These are phyloP conservation scores for Suillus alpinus DNA, from an alignment of 768 basidiomycete genomes.

Conservation along the genomic window DNA sequence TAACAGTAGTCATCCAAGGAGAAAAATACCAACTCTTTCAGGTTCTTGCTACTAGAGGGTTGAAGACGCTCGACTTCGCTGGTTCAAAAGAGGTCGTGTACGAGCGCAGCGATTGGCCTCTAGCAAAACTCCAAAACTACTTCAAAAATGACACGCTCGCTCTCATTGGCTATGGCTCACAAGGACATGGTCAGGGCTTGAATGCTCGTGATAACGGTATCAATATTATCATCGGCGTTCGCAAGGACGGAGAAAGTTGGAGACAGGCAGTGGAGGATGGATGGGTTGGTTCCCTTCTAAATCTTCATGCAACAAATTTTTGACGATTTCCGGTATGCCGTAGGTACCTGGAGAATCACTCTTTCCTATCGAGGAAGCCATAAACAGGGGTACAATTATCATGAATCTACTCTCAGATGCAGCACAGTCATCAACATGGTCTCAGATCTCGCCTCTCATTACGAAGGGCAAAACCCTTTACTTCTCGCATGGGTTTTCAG, in stretches of 20 bases:
- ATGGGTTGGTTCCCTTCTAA: constrained; percentile 59
- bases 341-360: constrained; percentile 93
- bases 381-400: constrained; percentile 93
- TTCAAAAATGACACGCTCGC: constrained; percentile 99
- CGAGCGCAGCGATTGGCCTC: constrained; percentile 96
- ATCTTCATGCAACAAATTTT: background rate
- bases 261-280: constrained; percentile 93
- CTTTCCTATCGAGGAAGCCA: constrained; percentile 98
- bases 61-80: constrained; percentile 94
- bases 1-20: background rate
- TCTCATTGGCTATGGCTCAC: constrained; percentile 98
- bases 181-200: constrained; percentile 97
- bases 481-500: constrained; percentile 99
- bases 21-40: background rate
- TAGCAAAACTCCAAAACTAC: constrained; percentile 97
- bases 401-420: constrained; percentile 99
- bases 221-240: constrained; percentile 98
- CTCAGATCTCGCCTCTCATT: constrained; percentile 84
- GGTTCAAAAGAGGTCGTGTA: constrained; percentile 92
- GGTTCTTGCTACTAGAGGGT: background rate
- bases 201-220: constrained; percentile 99
- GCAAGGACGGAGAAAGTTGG: constrained; percentile 96
- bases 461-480: constrained; percentile 99
- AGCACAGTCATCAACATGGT: constrained; percentile 96
- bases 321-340: background rate